Evolutionary conservation across 176 grass and related monocot genomes (phyloP), one percentile per base, ranked within the genome.

Genomic region (Oryza glaberrima): DNA sequence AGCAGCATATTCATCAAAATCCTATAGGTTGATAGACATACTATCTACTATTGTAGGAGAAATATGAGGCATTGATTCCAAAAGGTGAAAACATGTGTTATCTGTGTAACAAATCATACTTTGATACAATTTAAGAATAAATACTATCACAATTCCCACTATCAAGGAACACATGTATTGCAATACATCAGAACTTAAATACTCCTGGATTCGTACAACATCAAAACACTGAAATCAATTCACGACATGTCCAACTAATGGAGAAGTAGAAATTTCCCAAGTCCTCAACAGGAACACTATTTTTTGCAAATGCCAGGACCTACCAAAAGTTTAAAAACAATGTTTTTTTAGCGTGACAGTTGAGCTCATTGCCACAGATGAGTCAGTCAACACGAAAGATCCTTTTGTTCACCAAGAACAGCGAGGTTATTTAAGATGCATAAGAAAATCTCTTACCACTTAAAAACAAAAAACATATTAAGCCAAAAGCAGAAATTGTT

Each of bases 371-470:
- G 64, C 32, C 2, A 82, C 25, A 35, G 58, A 65, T 65, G 64
- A 17, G 11, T 17, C 7, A 17, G 11, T 17, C 7, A 14, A 74
- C 23, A 30, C 48, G 13, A 45, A 74, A 45, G 22, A 83, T 35
- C 61, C 17, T 75, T 65, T 2, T 65, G 40, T 83, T 48, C 9
- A 63, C 10, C 44, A 65, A 82, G 72, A 74, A 74, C 13, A 63
- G 13, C 2, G 46, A 48, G 16, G 64, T 54, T 58, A 75, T 83
- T 28, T 16, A 61, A 73, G 9, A 82, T 15, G 26, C 54, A 41
- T 46, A 25, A 61, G 16, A 13, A 74, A 49, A 25, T 75, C 49
- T 23, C 11, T 32, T 3, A 73, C 7, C 54, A 9, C 74, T 35
- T 11, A 46, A 44, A 44, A 44, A 43, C 16, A 56, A 69, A 77